Base-by-base conservation (phyloP, 2,329 filamentous ascomycete species). In the Cercospora sp. region DNA sequence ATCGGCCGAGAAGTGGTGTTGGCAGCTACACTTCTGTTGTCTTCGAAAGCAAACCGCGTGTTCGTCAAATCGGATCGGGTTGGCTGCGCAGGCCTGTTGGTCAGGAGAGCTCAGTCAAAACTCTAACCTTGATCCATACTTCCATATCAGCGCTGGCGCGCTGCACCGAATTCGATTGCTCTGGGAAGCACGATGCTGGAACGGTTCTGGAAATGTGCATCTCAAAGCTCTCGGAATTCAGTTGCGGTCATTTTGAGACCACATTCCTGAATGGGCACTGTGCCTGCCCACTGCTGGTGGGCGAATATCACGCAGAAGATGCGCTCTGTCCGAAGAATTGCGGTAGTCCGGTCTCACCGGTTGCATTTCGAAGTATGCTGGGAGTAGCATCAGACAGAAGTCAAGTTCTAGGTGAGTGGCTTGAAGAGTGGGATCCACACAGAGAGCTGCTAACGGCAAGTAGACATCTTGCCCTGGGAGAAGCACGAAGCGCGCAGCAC, bases 211-310 rank as follows among this genome's bases (percentile, higher is more conserved):
- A 59, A 20, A 72, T 71, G 71, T 71, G 71, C 69, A 66, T 72
- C 53, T 26, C 60, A 28, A 60, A 66, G n/a, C 59, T 68, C 16
- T 61, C 62, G 10, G 60, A 70, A 40, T 65, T 66, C 55, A 45
- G 51, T 18, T 72, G 71, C 59, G 69, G 69, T n/a, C 69, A 72
- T 31, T 45, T 62, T 30, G 66, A 69, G 31, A 58, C 57, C 28
- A n/a, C 64, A 23, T 69, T 67, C 66, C 61, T 64, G 36, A 72
- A 71, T 63, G 61, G 65, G 33, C 68, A 72, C 45, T 72, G 70
- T 60, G 30, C 63, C 12, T 72, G 70, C 60, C 45, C 63, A 10
- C 63, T 72, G 20, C 60, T 70, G 13, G 66, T 72, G 28, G 70
- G 70, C 5, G 61, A 61, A 2, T 67, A 58, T 36, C 42, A 59